A percentile compares a stretch with the other conserved stretches of the same genome.
phyloP scores from a whole-genome alignment of 306 rosid genomes.

The Ceratonia siliqua region DNA sequence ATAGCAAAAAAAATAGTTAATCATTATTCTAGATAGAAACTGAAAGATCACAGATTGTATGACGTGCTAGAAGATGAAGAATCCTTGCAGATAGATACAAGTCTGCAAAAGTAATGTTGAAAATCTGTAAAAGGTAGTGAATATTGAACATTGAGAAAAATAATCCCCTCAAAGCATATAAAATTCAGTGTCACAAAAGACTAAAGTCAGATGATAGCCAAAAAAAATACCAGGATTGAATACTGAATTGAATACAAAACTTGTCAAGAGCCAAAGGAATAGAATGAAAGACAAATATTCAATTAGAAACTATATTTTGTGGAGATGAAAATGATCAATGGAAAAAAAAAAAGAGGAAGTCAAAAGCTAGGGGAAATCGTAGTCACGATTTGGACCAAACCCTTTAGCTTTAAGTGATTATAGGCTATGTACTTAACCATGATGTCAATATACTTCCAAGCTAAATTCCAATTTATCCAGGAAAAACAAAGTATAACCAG shows the following conservation, averaged over 20 bases:
- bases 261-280: background rate
- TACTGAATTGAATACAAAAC: background rate
- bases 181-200: background rate
- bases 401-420: background rate
- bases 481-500: slow-evolving; percentile 16
- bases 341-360: background rate
- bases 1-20: background rate
- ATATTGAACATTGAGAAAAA: background rate
- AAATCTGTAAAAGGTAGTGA: background rate
- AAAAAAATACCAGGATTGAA: background rate
- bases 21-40: slow-evolving; percentile 1
- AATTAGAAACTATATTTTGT: slow-evolving; percentile 11
- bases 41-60: background rate
- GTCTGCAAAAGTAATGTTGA: slow-evolving; percentile 1
- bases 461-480: background rate
- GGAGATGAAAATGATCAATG: background rate
- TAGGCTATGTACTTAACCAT: background rate
- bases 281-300: background rate
- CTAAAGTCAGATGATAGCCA: slow-evolving; percentile 4
- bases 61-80: background rate
- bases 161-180: background rate
- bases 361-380: background rate
- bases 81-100: slow-evolving; percentile 6
- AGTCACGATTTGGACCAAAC: background rate
- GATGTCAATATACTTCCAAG: background rate